A percentile compares a stretch with the other conserved stretches of the same genome.
These are phyloP conservation scores for Babesia caballi DNA, from an alignment of 169 alveolate species.

Conservation along the genomic window DNA sequence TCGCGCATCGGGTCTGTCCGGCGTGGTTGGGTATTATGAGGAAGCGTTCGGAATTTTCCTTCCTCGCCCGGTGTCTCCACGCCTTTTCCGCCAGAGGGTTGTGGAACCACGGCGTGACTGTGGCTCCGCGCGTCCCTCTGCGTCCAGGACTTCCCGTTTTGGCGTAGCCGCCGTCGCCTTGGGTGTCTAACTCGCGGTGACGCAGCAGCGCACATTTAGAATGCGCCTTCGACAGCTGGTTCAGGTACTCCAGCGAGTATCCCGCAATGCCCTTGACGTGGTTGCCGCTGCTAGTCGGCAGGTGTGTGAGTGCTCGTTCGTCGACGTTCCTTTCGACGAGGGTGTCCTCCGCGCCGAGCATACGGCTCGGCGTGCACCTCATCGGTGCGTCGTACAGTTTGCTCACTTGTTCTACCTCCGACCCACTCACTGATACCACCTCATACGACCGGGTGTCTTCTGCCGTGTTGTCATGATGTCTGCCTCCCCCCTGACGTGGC, in stretches of 20 bases:
- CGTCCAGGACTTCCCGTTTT: too few species aligned
- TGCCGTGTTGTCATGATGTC: too few species aligned
- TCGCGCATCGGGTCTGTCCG: neutral
- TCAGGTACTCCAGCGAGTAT: slow-evolving; percentile 35
- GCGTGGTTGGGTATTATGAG: neutral
- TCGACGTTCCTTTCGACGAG: slow-evolving; percentile 6
- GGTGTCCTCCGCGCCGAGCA: neutral
- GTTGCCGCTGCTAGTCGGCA: slow-evolving; percentile 21
- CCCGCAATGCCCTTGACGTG: slow-evolving; percentile 16
- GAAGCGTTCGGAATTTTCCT: neutral
- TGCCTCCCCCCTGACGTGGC: too few species aligned
- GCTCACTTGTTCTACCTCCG: slow-evolving; percentile 5
- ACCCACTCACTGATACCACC: slow-evolving; percentile 12
- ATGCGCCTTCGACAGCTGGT: slow-evolving; percentile 32
- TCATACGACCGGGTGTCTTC: neutral
- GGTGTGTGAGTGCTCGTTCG: slow-evolving; percentile 4
- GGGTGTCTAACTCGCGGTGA: neutral
- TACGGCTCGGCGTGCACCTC: neutral
- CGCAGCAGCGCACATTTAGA: slow-evolving; percentile 33
- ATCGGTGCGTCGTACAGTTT: neutral
- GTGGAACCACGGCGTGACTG: slow-evolving; percentile 47
- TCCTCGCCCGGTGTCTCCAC: neutral
- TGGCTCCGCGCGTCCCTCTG: neutral
- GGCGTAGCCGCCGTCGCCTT: neutral
- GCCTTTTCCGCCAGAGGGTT: slow-evolving; percentile 35